Evolutionary conservation across 257 asterid genomes (phyloP), one percentile per base, ranked within the genome.

Genomic region (Capsicum rhomboideum): DNA sequence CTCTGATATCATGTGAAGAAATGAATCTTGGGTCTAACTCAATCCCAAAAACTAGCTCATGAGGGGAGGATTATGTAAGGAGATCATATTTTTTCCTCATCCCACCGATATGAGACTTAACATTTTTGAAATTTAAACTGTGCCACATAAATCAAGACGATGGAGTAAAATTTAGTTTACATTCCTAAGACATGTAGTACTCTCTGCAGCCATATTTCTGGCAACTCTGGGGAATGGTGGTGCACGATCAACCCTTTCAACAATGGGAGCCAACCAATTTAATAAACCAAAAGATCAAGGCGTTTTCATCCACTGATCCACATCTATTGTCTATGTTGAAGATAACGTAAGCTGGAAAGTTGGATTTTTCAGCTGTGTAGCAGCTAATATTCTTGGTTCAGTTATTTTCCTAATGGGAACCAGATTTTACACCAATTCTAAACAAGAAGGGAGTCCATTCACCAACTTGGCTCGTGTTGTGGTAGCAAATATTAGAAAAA

Each of bases 181-280:
- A n/a, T n/a, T n/a, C n/a, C n/a, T n/a, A n/a, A n/a, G n/a, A n/a
- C n/a, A n/a, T n/a, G 53, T 40, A 26, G 84, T 86, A 0, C 26
- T 92, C 0, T 92, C 85, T 14, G 29, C 84, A 7, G 88, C 88
- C 67, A 17, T 91, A 82, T 69, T 83, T 37, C 82, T 92, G 0
- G 86, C 82, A 34, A 54, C 87, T 13, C 10, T 83, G 0, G 92
- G 95, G 7, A 3, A 34, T n/a, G 91, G 91, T 1, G 91, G 92
- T 14, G 64, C 89, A 0, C 84, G 92, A 13, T 88, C 81, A 80
- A 87, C 89, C 11, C 20, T 87, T 20, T 90, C 87, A 17, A 87
- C 95, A 18, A 87, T 89, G 86, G 92, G 93, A 37, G 95, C 93
- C 11, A 78, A 89, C 28, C 93, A 92, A 84, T 71, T 89, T 21